Base-by-base conservation (phyloP, 331 rosid genomes). In the Cydonia oblonga region DNA sequence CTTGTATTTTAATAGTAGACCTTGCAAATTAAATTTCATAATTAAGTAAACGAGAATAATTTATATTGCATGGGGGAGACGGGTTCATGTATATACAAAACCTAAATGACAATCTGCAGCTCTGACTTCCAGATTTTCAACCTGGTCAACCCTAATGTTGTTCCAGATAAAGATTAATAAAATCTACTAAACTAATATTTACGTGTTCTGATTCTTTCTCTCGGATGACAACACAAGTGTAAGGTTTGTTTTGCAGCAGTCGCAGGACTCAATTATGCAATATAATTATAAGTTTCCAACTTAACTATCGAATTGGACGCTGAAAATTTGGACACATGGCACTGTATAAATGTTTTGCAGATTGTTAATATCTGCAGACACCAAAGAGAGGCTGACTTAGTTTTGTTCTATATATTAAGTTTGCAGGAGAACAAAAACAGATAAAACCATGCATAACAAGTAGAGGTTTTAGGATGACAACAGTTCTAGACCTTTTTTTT, bases 171-270 rank as follows among this genome's bases (percentile, higher is more conserved):
- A 38, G 13, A 38, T 61, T 61, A 23, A 58, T 22, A 58, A 9
- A 58, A 10, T 23, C 64, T 0, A 24, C 63, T 23, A 58, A 58
- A 58, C 63, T 24, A 58, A 58, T 10, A 40, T 11, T 13, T 32
- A 57, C n/a, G 24, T 70, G 16, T 3, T 35, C 13, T 8, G 53
- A 56, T 12, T 20, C 38, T 56, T 18, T 56, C 11, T 22, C n/a
- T 25, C 72, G 18, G 2, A 1, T 38, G 38, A 57, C 66, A 57
- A 57, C 75, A 16, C 20, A 42, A 58, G 44, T 7, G 4, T 5
- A 5, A 25, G 54, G 67, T 70, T 70, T 56, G 74, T 33, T 70
- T 58, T 71, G 40, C 66, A 70, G 74, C 20, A 49, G 54, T 71
- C 75, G 40, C 18, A 57, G 29, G 16, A 12, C 16, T 24, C 25